Conservation (phyloP, 345 rosid genomes). For the Lepidium africanum region DNA sequence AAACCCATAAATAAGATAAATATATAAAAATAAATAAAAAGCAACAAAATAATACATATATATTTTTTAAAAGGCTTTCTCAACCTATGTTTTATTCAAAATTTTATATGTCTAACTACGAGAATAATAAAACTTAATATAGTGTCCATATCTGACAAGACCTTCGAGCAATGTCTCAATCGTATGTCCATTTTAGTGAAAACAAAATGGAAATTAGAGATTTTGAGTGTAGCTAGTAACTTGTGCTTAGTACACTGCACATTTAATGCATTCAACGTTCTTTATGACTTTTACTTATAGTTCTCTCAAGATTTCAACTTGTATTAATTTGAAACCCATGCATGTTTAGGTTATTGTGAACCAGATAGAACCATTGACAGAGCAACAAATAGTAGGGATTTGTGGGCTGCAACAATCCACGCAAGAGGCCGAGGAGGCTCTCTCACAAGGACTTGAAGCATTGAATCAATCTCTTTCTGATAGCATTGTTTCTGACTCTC, state of each 20-base stretch:
- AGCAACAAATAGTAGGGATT: conserved; percentile 83
- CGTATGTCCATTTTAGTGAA: conserved; percentile 22
- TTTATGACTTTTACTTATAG: neutral
- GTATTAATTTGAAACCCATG: neutral
- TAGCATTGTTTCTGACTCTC: conserved; percentile 75
- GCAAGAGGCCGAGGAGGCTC: conserved; percentile 86
- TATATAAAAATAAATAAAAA: neutral
- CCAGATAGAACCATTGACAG: conserved; percentile 79
- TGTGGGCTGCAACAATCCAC: conserved; percentile 88
- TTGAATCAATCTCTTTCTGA: conserved; percentile 80
- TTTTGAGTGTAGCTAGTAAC: conserved; percentile 25
- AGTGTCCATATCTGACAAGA: conserved; percentile 18
- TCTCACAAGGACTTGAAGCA: conserved; percentile 81
- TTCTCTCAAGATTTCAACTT: too few relatives aligned
- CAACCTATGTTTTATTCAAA: neutral
- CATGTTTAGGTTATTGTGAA: conserved; percentile 46
- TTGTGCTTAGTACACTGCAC: conserved; percentile 20
- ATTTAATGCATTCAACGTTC: conserved; percentile 23
- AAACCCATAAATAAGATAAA: neutral
- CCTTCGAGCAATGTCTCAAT: conserved; percentile 22
- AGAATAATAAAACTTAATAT: neutral
- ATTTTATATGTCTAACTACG: neutral
- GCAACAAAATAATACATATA: neutral
- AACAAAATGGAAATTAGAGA: conserved; percentile 23
- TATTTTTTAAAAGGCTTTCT: neutral